phyloP scores from a whole-genome alignment of 345 rosid species.

The Dipteronia dyeriana region DNA sequence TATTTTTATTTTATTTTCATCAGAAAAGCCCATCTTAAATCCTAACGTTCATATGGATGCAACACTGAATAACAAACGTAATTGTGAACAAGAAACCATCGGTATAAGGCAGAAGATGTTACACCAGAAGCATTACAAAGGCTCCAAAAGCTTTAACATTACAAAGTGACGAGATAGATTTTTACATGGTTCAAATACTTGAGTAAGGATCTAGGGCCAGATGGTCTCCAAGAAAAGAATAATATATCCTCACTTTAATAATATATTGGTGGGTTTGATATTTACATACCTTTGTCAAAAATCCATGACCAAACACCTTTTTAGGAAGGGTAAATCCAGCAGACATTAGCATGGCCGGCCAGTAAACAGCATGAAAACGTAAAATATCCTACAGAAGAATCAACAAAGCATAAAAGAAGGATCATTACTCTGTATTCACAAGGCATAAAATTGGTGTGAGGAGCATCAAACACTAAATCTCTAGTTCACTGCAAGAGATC shows the following conservation, averaged over 20 bases:
- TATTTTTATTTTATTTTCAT: neutral
- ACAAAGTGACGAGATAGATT: neutral
- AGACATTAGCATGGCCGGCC: constrained; percentile 99
- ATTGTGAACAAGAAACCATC: neutral
- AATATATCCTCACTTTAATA: neutral
- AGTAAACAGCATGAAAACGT: constrained; percentile 93
- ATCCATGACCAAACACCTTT: constrained; percentile 93
- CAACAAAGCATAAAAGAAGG: neutral
- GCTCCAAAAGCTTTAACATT: neutral
- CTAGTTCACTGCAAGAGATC: neutral
- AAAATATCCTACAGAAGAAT: constrained; percentile 74
- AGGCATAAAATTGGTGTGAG: neutral
- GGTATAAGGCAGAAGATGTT: neutral
- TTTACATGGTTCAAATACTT: constrained; percentile 5
- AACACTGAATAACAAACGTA: neutral
- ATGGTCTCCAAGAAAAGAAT: neutral
- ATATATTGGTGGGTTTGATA: neutral
- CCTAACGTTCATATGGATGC: neutral
- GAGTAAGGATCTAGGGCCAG: neutral
- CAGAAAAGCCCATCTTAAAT: neutral
- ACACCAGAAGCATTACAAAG: neutral
- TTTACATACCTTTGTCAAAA: constrained; percentile 75
- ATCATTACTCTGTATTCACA: neutral
- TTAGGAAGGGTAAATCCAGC: constrained; percentile 83
- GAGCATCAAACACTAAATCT: neutral